Percentiles rank a stretch among this genome's conserved stretches.
Evolutionary conservation across 805 yeast species (phyloP).

Genomic region (Suhomyces sp.): DNA sequence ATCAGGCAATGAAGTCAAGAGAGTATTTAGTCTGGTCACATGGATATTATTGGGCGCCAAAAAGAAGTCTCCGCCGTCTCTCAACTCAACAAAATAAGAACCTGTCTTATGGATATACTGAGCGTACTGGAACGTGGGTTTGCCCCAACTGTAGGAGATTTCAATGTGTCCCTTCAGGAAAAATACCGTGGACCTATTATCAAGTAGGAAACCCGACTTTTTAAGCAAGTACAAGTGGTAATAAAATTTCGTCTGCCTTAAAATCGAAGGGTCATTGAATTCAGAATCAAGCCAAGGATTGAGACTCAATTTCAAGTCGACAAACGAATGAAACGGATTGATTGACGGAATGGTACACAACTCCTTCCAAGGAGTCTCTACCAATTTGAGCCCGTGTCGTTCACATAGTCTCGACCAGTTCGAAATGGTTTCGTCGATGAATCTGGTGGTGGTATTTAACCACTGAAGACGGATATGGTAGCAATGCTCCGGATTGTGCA

Average conservation of each 20-base stretch:
- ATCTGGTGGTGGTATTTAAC: constrained; percentile 84
- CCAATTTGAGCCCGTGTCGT: constrained; percentile 70
- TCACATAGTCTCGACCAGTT: constrained; percentile 83
- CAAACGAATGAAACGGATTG: constrained; percentile 87
- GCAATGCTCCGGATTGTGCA: constrained; percentile 93
- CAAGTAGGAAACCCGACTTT: constrained; percentile 71
- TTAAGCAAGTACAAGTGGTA: constrained; percentile 76
- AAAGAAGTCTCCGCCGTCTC: constrained; percentile 73
- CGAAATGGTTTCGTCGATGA: constrained; percentile 73
- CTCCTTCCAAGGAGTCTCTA: constrained; percentile 91
- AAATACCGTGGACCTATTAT: constrained; percentile 70
- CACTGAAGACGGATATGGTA: constrained; percentile 90
- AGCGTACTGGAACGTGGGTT: constrained; percentile 72
- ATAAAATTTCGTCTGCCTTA: constrained; percentile 56
- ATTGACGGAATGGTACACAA: constrained; percentile 68
- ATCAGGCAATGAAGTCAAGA: constrained; percentile 25
- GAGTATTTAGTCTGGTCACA: constrained; percentile 65
- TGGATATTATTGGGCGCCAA: constrained; percentile 87
- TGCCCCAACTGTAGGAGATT: constrained; percentile 88
- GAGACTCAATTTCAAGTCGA: constrained; percentile 60
- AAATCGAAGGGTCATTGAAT: constrained; percentile 39
- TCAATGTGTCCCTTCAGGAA: constrained; percentile 57
- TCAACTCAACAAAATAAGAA: constrained; percentile 80
- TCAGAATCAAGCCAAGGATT: constrained; percentile 70
- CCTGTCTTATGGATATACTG: constrained; percentile 93